These are phyloP conservation scores for Xylaria sp. DNA, from an alignment of 2,329 filamentous ascomycete genomes.

Conservation along the genomic window DNA sequence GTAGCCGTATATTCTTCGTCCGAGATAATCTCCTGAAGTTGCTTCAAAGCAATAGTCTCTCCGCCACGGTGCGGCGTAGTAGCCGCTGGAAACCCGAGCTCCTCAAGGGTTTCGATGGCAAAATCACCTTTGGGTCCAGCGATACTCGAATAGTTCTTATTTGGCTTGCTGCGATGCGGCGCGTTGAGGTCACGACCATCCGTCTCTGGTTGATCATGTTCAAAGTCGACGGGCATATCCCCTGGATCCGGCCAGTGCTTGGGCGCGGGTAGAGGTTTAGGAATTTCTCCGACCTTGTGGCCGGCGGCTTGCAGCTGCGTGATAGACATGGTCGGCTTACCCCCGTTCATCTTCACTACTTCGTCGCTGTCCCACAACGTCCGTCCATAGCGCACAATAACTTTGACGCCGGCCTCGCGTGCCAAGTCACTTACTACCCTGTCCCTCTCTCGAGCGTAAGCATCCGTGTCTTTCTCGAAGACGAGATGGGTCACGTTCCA, in stretches of 20 bases:
- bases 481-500: constrained; percentile 78
- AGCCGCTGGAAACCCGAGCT: constrained; percentile 67
- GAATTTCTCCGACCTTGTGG: constrained; percentile 63
- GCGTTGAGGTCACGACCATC: constrained; percentile 64
- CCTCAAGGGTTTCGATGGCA: constrained; percentile 69
- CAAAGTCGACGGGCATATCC: constrained; percentile 60
- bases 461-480: constrained; percentile 78
- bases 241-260: constrained; percentile 65
- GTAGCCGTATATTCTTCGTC: constrained; percentile 70
- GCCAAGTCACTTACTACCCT: constrained; percentile 61
- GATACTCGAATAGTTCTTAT: constrained; percentile 62
- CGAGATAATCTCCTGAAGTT: constrained; percentile 60
- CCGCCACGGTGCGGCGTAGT: constrained; percentile 71
- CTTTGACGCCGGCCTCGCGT: constrained; percentile 65
- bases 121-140: constrained; percentile 72
- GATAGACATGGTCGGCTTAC: constrained; percentile 76
- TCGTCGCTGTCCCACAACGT: constrained; percentile 76
- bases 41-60: constrained; percentile 65
- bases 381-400: constrained; percentile 65
- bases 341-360: constrained; percentile 65
- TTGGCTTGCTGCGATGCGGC: constrained; percentile 53
- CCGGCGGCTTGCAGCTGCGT: constrained; percentile 66
- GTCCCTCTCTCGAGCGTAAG: constrained; percentile 69
- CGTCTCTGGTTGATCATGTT: constrained; percentile 54
- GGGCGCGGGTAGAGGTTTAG: constrained; percentile 63